These are phyloP conservation scores for Macroventuria anomochaeta DNA, from an alignment of 2,329 filamentous ascomycete species.

Conservation along the genomic window DNA sequence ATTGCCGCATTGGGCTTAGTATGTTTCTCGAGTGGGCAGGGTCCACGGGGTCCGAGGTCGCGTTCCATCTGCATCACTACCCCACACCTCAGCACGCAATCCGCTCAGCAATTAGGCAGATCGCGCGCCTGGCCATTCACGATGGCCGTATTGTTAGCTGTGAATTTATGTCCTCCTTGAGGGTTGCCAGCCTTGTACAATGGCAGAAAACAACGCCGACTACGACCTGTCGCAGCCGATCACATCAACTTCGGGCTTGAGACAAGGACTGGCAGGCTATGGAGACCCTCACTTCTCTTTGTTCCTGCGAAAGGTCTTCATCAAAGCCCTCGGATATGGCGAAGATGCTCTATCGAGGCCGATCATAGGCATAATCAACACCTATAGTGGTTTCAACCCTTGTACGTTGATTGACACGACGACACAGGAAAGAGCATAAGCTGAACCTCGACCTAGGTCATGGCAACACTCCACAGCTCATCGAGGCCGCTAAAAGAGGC, in stretches of 20 bases:
- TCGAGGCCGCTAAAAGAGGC: conserved; percentile 73
- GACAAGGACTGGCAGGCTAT: conserved; percentile 71
- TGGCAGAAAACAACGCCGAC: conserved; percentile 45
- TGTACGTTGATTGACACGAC: conserved; percentile 40
- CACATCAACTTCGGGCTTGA: conserved; percentile 58
- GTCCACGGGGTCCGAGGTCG: conserved; percentile 8
- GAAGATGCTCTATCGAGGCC: conserved; percentile 74
- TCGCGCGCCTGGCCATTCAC: background rate
- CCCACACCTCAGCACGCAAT: conserved; percentile 20
- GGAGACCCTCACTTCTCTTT: conserved; percentile 78
- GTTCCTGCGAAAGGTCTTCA: conserved; percentile 77
- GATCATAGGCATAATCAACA: conserved; percentile 78
- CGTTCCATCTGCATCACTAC: conserved; percentile 1
- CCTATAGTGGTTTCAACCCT: conserved; percentile 74
- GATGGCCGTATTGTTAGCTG: background rate
- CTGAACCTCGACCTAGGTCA: conserved; percentile 54
- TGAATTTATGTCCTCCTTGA: background rate
- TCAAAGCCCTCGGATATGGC: conserved; percentile 76
- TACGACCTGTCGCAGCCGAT: conserved; percentile 67
- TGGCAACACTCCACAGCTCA: conserved; percentile 72
- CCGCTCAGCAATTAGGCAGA: background rate
- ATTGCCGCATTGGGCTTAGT: conserved; percentile 2
- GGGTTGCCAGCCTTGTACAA: background rate
- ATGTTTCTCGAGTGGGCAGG: background rate
- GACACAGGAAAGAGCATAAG: background rate